Conservation (phyloP, 139 green algal species). For the Haematococcus lacustris region DNA sequence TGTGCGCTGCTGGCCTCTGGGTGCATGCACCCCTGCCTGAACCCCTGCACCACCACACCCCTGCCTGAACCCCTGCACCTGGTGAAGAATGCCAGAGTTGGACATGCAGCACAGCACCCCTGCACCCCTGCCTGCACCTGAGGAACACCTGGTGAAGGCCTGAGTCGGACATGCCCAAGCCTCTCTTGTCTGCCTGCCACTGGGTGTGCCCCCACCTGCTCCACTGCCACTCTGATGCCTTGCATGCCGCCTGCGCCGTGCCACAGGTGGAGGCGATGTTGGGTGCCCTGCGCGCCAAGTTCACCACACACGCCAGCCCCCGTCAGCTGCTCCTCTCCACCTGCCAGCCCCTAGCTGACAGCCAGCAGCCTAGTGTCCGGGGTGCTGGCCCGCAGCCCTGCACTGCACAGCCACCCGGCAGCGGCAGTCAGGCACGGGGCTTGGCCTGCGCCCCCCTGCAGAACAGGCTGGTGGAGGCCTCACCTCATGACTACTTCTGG, state of each 20-base stretch:
- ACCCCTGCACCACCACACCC: too few species aligned
- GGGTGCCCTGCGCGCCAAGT: slow-evolving; percentile 76
- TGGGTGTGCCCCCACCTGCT: neutral
- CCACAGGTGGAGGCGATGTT: slow-evolving; percentile 69
- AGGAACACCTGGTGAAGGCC: neutral
- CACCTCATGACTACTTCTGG: slow-evolving; percentile 69
- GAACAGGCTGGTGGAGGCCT: slow-evolving; percentile 33
- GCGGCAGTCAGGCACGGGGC: too few species aligned
- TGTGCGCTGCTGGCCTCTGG: too few species aligned
- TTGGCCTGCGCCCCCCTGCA: too few species aligned
- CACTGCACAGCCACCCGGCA: too few species aligned
- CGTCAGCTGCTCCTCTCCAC: slow-evolving; percentile 74
- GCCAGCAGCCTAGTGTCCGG: too few species aligned
- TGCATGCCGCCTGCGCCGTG: neutral
- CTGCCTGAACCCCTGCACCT: too few species aligned
- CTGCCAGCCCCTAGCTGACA: neutral
- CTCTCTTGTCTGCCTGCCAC: neutral
- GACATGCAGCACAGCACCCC: too few species aligned
- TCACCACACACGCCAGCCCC: slow-evolving; percentile 58
- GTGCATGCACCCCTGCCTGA: too few species aligned
- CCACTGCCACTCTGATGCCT: neutral
- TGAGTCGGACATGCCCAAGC: neutral
- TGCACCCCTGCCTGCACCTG: neutral
- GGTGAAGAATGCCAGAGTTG: too few species aligned
- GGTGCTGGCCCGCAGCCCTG: too few species aligned